phyloP scores from a whole-genome alignment of 2,329 filamentous ascomycete species.

The Colletotrichum zoysiae region DNA sequence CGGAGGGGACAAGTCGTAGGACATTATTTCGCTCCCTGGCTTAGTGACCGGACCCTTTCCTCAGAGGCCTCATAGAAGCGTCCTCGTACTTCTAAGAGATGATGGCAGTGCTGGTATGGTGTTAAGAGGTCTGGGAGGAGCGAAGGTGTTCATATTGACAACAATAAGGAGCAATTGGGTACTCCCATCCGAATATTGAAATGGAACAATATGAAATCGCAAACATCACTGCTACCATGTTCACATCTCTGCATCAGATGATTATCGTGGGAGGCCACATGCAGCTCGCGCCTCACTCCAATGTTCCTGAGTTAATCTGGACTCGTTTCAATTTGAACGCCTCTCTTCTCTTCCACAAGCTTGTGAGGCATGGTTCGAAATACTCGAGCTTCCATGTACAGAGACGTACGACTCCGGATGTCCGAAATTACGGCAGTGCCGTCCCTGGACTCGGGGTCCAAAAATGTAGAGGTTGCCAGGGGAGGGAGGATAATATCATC shows the following conservation, averaged over 20 bases:
- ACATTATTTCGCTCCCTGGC: constrained; percentile 14
- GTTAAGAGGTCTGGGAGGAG: not conserved
- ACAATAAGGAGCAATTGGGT: constrained; percentile 65
- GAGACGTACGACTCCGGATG: constrained; percentile 52
- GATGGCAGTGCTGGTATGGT: not conserved
- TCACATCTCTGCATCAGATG: no score
- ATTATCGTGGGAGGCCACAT: no score
- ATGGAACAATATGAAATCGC: not conserved
- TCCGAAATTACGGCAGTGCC: constrained; percentile 44
- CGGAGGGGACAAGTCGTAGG: constrained; percentile 45
- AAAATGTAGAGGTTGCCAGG: constrained; percentile 91
- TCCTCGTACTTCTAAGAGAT: not conserved
- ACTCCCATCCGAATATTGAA: constrained; percentile 51
- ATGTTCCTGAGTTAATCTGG: no score
- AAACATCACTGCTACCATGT: not conserved
- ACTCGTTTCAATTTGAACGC: no score
- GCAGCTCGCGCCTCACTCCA: no score
- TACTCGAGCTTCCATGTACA: no score
- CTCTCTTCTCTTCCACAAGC: no score
- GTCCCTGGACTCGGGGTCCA: constrained; percentile 49
- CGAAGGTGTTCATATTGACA: not conserved
- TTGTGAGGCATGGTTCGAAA: no score
- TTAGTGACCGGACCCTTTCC: constrained; percentile 14
- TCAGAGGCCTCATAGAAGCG: constrained; percentile 4
- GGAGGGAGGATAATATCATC: constrained; percentile 89